Evolutionary conservation across 352 stramenopile species (phyloP), one percentile per base, ranked within the genome.

Genomic region (Pythium utonaiense): DNA sequence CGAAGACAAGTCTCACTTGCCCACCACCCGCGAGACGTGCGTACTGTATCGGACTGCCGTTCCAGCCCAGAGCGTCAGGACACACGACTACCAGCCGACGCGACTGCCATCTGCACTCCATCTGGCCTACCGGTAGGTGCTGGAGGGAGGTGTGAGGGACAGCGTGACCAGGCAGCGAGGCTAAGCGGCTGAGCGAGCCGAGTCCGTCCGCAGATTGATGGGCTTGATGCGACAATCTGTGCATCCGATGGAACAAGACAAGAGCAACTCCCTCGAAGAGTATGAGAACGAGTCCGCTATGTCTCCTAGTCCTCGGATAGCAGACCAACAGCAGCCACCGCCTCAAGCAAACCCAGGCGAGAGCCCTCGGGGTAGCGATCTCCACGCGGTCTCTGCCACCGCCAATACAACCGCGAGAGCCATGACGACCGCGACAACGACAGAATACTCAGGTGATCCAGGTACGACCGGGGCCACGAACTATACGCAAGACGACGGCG

Each of bases 171-270:
- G 44, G 22, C 19, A 33, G 14, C 25, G 49, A 25, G 28, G 16
- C 22, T 19, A 27, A 41, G 21, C 22, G 45, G 45, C 56, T 40
- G 47, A 36, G 44, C 27, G 33, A 41, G 56, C 50, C 45, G 7
- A 53, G 76, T 78, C 68, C 56, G 41, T 24, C 14, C 40, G 34
- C 21, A 40, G 8, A 27, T 57, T 70, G 67, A 77, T 74, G 68
- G 77, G 69, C 72, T 76, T 88, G 51, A 86, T 82, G 58, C 75
- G 68, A 28, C 78, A 84, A 66, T 75, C 78, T 42, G 78, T 90
- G 49, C 75, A 91, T 66, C 81, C 79, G 33, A 89, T 91, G 69
- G 64, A 76, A 59, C 51, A 45, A 53, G 53, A 50, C 52, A 69
- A 64, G 57, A 60, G 58, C 57, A 63, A 57, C 36, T 60, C 55